Base-by-base conservation (phyloP, 2,329 filamentous ascomycete genomes). In the Daldinia eschscholtzii region DNA sequence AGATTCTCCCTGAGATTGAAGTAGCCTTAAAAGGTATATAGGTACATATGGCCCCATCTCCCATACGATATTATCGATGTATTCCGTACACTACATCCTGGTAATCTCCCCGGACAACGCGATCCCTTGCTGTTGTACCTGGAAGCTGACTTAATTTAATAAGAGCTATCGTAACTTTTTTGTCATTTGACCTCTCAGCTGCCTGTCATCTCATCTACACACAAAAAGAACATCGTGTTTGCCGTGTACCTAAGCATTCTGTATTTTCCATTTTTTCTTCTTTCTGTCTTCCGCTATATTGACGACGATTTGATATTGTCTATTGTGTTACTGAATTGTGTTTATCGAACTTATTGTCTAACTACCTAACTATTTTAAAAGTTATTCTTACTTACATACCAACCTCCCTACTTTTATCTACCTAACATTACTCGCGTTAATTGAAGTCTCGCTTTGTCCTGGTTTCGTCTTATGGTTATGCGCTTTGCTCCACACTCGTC, bases 91-190 rank as follows among this genome's bases (percentile, higher is more conserved):
- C 6, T 55, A 30, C 57, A 62, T 65, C 61, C 64, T 61, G 53
- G 61, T 50, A 53, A n/a, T 50, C 58, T 65, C 61, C 61, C 65
- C 61, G 48, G 68, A 61, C 68, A 70, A 68, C 68, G 58, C 59
- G 65, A 37, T 57, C 48, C 55, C 28, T 44, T 28, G 65, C 58
- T 37, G 53, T 44, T 46, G 39, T 52, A 52, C 20, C 39, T 39
- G 20, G 41, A 62, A 57, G 2, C 59, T 57, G 64, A 58, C 61
- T 33, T 70, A 65, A 70, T 67, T 67, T 65, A 62, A 59, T 56
- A 52, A 64, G 53, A 57, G 46, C 41, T 44, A 57, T 52, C 57
- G 57, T 57, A 61, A 69, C 50, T 30, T 68, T 68, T 50, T 37
- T 59, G 39, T 52, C 64, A 46, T 41, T 42, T 39, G 53, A 30